Percentiles rank a stretch among this genome's conserved stretches.
These are phyloP conservation scores for Paraconiothyrium brasiliense DNA, from an alignment of 2,329 filamentous ascomycete genomes.

Conservation along the genomic window DNA sequence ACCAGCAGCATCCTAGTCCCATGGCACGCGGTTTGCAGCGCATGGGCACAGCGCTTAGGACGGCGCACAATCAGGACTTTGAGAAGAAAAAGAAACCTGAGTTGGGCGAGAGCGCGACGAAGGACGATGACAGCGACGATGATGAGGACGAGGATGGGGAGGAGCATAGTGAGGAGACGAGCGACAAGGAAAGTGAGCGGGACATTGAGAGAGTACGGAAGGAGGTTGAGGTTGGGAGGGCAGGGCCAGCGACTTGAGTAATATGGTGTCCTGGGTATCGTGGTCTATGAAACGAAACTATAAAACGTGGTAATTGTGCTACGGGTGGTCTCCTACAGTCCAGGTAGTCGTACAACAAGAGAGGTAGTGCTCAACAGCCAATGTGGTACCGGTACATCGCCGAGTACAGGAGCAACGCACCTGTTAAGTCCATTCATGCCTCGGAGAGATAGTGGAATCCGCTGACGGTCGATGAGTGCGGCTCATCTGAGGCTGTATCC, in stretches of 20 bases:
- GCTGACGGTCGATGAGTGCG: too few relatives aligned
- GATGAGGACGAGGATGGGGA: slow-evolving; percentile 43
- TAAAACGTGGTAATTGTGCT: too few relatives aligned
- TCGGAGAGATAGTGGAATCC: too few relatives aligned
- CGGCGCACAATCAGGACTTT: slow-evolving; percentile 91
- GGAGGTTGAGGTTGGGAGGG: slow-evolving; percentile 11
- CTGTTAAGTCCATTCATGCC: too few relatives aligned
- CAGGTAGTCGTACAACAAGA: too few relatives aligned
- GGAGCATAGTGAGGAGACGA: slow-evolving; percentile 30
- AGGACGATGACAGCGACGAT: slow-evolving; percentile 45
- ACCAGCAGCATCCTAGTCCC: slow-evolving; percentile 40
- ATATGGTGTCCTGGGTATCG: background rate
- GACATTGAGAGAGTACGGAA: slow-evolving; percentile 15
- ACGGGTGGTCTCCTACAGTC: too few relatives aligned
- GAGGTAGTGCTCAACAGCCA: too few relatives aligned
- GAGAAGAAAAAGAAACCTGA: slow-evolving; percentile 75
- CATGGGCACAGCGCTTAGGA: slow-evolving; percentile 75
- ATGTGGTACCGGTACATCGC: too few relatives aligned
- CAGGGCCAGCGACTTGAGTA: slow-evolving; percentile 2
- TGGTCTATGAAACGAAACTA: too few relatives aligned
- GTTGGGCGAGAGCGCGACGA: slow-evolving; percentile 38
- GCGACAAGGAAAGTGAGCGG: slow-evolving; percentile 25
- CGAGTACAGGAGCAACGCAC: too few relatives aligned
- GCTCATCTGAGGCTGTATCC: too few relatives aligned
- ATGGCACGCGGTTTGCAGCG: slow-evolving; percentile 57